Conservation (phyloP, 352 stramenopile genomes). For the Globisporangium polare region DNA sequence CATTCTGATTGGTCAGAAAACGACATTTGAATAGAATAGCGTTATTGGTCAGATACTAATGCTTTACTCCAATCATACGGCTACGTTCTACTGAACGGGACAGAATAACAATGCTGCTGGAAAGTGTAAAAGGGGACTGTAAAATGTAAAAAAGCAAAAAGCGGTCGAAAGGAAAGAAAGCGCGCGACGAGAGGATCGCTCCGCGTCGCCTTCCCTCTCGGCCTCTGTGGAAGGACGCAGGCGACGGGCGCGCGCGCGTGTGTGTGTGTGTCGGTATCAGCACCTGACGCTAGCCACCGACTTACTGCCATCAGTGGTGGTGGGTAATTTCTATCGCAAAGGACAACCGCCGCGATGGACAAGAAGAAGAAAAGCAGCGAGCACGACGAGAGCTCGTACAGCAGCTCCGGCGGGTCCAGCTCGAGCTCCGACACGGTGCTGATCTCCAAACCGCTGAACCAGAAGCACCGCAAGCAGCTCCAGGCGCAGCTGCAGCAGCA, state of each 20-base stretch:
- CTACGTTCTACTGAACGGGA: neutral
- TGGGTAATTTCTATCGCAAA: no score
- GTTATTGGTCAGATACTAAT: no score
- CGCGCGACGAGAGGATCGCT: neutral
- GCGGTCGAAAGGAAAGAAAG: neutral
- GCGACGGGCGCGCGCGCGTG: neutral
- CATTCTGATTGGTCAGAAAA: no score
- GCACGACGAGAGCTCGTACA: conserved; percentile 33
- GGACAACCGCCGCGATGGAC: conserved; percentile 13
- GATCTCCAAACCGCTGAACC: conserved; percentile 61
- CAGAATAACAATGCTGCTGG: conserved; percentile 5
- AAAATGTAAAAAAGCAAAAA: neutral
- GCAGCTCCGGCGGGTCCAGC: conserved; percentile 56
- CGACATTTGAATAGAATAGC: no score
- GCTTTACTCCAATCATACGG: neutral
- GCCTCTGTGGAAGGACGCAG: neutral
- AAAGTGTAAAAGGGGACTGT: no score
- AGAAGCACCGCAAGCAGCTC: conserved; percentile 59
- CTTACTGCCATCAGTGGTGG: neutral
- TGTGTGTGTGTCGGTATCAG: neutral
- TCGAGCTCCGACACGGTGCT: conserved; percentile 75
- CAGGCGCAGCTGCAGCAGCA: conserved; percentile 44
- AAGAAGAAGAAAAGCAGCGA: conserved; percentile 5
- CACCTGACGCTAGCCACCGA: neutral
- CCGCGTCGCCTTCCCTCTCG: neutral